Base-by-base conservation (phyloP, 306 rosid genomes). In the Vigna nakashimae region DNA sequence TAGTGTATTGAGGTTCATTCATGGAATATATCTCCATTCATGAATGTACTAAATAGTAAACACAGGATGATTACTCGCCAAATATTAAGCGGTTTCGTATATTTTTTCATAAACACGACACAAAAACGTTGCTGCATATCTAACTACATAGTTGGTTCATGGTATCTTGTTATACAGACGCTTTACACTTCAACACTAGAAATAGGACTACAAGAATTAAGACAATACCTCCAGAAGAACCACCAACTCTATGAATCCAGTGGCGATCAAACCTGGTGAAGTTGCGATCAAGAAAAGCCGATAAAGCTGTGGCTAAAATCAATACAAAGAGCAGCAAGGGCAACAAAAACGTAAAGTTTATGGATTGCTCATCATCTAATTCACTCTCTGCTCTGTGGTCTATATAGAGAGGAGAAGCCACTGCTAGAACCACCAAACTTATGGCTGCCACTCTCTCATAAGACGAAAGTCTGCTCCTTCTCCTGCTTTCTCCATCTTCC, bases 241-340 rank as follows among this genome's bases (percentile, higher is more conserved):
- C 98, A 46, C 94, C 96, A 74, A 90, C 94, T 77, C 98, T 89
- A 74, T 92, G 92, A 80, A 95, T 92, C 98, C 98, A 95, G 49
- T 90, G 16, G 45, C 89, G 94, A 84, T 92, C 99, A 40, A 88
- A 89, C 87, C 93, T 90, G 79, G 93, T 85, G 56, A 82, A 78
- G 74, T 89, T 81, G 49, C 73, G 77, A 72, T 95, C 96, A 7
- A 89, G 52, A 79, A 75, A 84, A 69, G 89, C 85, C 5, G 91
- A 90, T 17, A 82, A 24, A 62, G 68, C 80, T 50, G 88, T 85
- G 63, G 84, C 89, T 75, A 83, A 70, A 78, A 91, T 87, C 91
- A 91, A 71, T 52, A 79, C 56, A 22, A 92, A 52, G 48, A 95
- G 98, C 43, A 92, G 69, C 34, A 92, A 58, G 74, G 96, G 98